phyloP scores from a whole-genome alignment of 768 basidiomycete species.

The Psilocybe azurescens region DNA sequence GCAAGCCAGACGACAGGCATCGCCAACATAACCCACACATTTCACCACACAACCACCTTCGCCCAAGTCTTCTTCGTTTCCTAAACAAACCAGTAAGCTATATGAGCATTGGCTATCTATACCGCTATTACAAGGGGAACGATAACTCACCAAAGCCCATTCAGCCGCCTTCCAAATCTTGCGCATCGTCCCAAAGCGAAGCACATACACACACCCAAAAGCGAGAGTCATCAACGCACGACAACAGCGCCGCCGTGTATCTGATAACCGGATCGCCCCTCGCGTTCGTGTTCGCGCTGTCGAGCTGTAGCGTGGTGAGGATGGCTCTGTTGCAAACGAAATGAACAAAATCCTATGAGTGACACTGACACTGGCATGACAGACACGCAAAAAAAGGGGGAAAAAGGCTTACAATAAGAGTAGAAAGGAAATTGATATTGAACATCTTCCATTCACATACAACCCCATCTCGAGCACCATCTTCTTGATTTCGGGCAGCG shows the following conservation, averaged over 20 bases:
- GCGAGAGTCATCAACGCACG: too few relatives aligned
- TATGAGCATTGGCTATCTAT: too few relatives aligned
- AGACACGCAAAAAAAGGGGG: too few relatives aligned
- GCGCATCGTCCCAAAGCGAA: slow-evolving; percentile 26
- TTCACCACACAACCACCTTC: slow-evolving; percentile 43
- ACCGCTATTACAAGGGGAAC: too few relatives aligned
- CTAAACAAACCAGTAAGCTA: slow-evolving; percentile 28
- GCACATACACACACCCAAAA: slow-evolving; percentile 50
- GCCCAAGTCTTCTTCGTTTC: slow-evolving; percentile 46
- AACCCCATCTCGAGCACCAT: slow-evolving; percentile 40
- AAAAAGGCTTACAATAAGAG: slow-evolving; percentile 25
- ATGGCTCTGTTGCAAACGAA: slow-evolving; percentile 34
- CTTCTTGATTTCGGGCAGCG: slow-evolving; percentile 54
- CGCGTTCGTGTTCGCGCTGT: slow-evolving; percentile 28
- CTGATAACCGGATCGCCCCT: slow-evolving; percentile 51
- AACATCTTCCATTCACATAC: slow-evolving; percentile 36
- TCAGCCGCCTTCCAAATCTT: too few relatives aligned
- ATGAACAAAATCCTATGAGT: slow-evolving; percentile 34
- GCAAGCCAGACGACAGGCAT: slow-evolving; percentile 67
- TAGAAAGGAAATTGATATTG: slow-evolving; percentile 34
- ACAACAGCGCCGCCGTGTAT: slow-evolving; percentile 40
- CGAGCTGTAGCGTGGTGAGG: slow-evolving; percentile 35
- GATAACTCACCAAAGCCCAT: slow-evolving; percentile 37
- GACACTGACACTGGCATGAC: slow-evolving; percentile 14
- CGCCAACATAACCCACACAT: slow-evolving; percentile 66